Evolutionary conservation across 768 basidiomycete genomes (phyloP).

Genomic region (Boletus rubroflammeus): DNA sequence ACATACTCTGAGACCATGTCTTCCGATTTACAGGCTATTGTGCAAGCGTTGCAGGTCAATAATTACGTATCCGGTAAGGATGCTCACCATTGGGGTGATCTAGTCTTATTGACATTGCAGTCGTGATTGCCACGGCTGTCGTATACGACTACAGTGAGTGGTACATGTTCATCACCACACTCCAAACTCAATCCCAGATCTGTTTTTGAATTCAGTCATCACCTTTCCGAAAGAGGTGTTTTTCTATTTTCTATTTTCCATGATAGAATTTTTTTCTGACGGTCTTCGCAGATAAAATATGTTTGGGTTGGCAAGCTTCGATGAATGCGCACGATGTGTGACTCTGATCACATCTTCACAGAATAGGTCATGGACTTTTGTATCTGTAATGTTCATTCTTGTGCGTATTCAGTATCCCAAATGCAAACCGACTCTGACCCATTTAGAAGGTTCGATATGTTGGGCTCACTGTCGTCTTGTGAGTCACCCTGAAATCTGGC

Average conservation of each 20-base stretch:
- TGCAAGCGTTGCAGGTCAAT: background rate
- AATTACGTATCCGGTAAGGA: slow-evolving; percentile 3
- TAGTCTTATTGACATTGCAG: slow-evolving; percentile 9
- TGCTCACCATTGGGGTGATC: background rate
- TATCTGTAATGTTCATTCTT: slow-evolving; percentile 12
- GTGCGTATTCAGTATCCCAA: slow-evolving; percentile 4
- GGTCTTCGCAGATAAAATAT: background rate
- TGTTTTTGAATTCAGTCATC: slow-evolving; percentile 8
- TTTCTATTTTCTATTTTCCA: background rate
- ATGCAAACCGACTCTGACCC: background rate
- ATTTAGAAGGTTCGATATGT: slow-evolving; percentile 17
- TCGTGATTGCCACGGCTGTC: background rate
- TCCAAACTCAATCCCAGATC: background rate
- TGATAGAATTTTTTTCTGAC: background rate
- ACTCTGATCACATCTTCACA: slow-evolving; percentile 2
- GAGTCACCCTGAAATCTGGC: background rate
- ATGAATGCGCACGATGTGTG: background rate
- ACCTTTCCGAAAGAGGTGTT: slow-evolving; percentile 17
- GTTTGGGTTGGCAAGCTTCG: slow-evolving; percentile 15
- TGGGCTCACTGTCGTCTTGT: slow-evolving; percentile 10
- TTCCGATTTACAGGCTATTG: slow-evolving; percentile 2
- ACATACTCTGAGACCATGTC: slow-evolving; percentile 7
- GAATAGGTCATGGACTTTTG: slow-evolving; percentile 16
- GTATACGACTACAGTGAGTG: background rate
- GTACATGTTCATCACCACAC: background rate